Evolutionary conservation across 169 alveolate genomes (phyloP).

Genomic region (Plasmodium coatneyi): DNA sequence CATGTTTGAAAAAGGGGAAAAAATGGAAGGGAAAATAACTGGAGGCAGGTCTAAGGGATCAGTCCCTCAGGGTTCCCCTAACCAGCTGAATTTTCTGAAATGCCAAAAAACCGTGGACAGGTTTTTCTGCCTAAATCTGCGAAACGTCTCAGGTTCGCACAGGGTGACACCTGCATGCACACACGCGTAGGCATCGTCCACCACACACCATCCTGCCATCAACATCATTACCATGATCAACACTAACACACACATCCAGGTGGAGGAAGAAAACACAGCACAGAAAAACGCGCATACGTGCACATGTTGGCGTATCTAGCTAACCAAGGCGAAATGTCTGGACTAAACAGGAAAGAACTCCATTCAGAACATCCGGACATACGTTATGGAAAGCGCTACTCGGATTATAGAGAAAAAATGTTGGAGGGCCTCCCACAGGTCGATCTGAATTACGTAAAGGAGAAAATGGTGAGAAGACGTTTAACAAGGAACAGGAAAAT

Average conservation of each 20-base stretch:
- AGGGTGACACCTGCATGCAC: background rate
- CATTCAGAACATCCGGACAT: background rate
- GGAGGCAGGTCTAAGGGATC: background rate
- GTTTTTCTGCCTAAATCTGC: conserved; percentile 17
- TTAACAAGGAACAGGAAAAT: background rate
- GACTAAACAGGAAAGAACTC: background rate
- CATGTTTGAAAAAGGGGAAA: background rate
- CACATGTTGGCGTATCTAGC: conserved; percentile 14
- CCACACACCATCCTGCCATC: background rate
- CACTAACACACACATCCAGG: background rate
- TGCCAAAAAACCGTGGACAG: background rate
- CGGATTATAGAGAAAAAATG: conserved; percentile 34
- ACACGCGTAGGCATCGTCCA: background rate
- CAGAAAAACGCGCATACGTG: conserved; percentile 21
- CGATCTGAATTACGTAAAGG: conserved; percentile 35
- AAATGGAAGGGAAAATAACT: background rate
- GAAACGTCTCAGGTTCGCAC: conserved; percentile 5
- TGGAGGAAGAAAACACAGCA: conserved; percentile 5
- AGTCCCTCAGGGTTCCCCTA: background rate
- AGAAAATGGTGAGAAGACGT: conserved; percentile 29
- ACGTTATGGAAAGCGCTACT: background rate
- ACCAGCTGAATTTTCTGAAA: conserved; percentile 11
- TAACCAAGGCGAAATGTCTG: background rate
- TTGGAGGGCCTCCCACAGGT: conserved; percentile 11
- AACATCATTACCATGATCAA: background rate